These are phyloP conservation scores for Peterozyma xylosa DNA, from an alignment of 805 yeast genomes.

Conservation along the genomic window DNA sequence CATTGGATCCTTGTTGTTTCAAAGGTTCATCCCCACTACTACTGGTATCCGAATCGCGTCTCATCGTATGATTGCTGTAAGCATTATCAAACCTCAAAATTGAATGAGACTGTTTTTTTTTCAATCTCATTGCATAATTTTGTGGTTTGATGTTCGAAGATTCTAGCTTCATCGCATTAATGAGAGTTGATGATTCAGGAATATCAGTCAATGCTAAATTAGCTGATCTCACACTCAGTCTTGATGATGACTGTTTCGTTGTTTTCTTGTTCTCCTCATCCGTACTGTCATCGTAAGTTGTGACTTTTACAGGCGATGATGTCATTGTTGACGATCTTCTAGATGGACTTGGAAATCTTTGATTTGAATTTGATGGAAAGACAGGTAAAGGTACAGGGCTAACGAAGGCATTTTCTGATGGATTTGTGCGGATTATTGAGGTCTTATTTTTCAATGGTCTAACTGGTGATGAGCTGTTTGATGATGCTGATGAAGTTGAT, in stretches of 20 bases:
- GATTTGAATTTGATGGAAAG: slow-evolving; percentile 7
- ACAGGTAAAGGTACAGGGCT: slow-evolving; percentile 6
- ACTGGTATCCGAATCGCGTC: slow-evolving; percentile 2
- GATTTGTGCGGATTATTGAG: slow-evolving; percentile 5
- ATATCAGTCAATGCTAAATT: not conserved
- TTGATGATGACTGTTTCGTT: too few species aligned
- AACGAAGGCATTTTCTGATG: slow-evolving; percentile 6
- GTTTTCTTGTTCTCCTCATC: not conserved
- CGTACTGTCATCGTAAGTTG: slow-evolving; percentile 4
- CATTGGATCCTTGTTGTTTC: too few species aligned
- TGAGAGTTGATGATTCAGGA: too few species aligned
- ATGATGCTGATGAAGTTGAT: slow-evolving; percentile 7
- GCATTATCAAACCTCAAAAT: too few species aligned
- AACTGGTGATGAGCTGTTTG: slow-evolving; percentile 2
- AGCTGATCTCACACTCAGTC: not conserved
- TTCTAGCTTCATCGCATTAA: not conserved
- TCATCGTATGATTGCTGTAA: not conserved
- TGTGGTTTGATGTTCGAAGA: not conserved
- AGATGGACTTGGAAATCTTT: slow-evolving; percentile 6
- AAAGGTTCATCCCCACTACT: slow-evolving; percentile 5
- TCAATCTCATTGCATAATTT: not conserved
- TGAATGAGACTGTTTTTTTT: too few species aligned
- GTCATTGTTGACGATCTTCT: not conserved
- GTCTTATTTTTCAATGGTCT: slow-evolving; percentile 1
- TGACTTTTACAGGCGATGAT: not conserved